Percentiles rank a stretch among this genome's conserved stretches.
phyloP scores from a whole-genome alignment of 2,329 filamentous ascomycete species.

The Coleophoma eucalyptorum region DNA sequence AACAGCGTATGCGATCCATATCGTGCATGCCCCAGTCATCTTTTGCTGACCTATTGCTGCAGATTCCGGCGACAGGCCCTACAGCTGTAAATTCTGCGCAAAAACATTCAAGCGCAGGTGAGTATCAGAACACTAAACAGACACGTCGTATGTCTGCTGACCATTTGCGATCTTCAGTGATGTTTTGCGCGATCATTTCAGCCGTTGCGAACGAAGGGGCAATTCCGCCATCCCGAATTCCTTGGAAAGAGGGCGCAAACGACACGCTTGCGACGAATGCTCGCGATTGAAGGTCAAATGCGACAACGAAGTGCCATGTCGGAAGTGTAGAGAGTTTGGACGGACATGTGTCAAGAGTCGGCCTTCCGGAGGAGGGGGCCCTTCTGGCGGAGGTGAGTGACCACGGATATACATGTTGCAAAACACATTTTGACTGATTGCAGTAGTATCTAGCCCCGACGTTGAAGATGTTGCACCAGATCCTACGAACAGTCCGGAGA shows the following conservation, averaged over 20 bases:
- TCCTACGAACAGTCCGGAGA: slow-evolving; percentile 17
- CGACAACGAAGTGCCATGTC: slow-evolving; percentile 26
- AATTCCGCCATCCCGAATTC: slow-evolving; percentile 24
- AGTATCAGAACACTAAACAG: slow-evolving; percentile 1
- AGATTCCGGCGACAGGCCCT: slow-evolving; percentile 27
- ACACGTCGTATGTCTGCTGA: not conserved
- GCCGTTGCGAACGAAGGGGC: slow-evolving; percentile 25
- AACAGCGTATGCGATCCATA: slow-evolving; percentile 23
- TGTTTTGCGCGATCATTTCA: slow-evolving; percentile 29
- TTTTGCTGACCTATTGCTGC: slow-evolving; percentile 7
- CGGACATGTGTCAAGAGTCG: slow-evolving; percentile 24
- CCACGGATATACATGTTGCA: too few relatives aligned
- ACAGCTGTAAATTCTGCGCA: slow-evolving; percentile 28
- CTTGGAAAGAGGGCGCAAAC: slow-evolving; percentile 26
- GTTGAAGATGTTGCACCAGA: slow-evolving; percentile 19
- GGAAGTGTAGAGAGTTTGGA: slow-evolving; percentile 27
- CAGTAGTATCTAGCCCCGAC: slow-evolving; percentile 3
- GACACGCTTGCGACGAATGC: slow-evolving; percentile 28
- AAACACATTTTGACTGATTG: too few relatives aligned
- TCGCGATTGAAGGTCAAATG: slow-evolving; percentile 29
- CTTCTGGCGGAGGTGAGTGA: not conserved
- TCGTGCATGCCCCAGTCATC: not conserved
- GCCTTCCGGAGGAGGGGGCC: slow-evolving; percentile 9
- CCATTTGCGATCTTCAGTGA: slow-evolving; percentile 26
- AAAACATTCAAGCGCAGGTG: slow-evolving; percentile 30